Conservation (phyloP, 768 basidiomycete species). For the Kondoa malvinella region DNA sequence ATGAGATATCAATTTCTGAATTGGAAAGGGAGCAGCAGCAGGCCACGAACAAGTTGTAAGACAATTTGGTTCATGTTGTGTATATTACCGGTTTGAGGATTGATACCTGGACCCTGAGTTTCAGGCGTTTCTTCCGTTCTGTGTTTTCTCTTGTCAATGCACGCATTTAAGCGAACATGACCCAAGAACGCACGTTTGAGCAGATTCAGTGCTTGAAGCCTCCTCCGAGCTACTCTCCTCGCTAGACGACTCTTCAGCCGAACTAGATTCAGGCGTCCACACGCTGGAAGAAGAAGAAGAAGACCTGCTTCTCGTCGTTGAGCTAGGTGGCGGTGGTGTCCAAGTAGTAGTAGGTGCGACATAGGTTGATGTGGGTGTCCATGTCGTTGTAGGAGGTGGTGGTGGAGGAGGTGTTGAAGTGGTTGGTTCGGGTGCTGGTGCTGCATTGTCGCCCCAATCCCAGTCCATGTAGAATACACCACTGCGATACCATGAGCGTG, state of each 20-base stretch:
- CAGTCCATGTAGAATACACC: neutral
- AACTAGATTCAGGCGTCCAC: too few species aligned
- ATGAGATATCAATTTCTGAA: neutral
- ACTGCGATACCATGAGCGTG: neutral
- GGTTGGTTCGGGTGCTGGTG: neutral
- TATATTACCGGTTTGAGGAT: neutral
- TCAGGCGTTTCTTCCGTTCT: neutral
- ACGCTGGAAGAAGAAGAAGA: too few species aligned
- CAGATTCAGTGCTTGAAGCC: too few species aligned
- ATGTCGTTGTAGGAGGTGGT: neutral
- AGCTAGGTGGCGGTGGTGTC: too few species aligned
- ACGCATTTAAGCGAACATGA: too few species aligned
- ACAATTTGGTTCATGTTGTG: neutral
- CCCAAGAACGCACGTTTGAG: too few species aligned
- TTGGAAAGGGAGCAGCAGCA: neutral
- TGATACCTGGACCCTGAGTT: neutral
- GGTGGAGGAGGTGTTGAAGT: neutral
- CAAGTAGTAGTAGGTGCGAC: too few species aligned
- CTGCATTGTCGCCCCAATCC: neutral
- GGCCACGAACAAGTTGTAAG: neutral
- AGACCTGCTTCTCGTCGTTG: too few species aligned
- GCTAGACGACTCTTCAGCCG: too few species aligned
- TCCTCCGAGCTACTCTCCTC: too few species aligned
- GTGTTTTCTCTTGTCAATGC: neutral
- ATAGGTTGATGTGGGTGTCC: neutral